phyloP scores from a whole-genome alignment of 2,329 filamentous ascomycete species.

The Xylariaceae sp. region DNA sequence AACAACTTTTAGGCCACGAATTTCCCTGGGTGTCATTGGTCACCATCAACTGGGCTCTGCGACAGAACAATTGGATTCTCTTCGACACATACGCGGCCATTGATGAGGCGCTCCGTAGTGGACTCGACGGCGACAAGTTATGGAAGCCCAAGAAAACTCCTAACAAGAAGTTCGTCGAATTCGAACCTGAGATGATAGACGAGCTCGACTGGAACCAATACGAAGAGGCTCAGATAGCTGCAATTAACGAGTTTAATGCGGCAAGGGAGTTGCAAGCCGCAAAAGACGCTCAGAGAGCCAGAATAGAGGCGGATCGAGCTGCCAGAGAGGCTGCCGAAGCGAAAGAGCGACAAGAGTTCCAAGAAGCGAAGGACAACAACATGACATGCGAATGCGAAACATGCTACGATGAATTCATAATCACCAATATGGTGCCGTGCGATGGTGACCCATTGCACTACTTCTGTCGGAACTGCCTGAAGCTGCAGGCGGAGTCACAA shows the following conservation, averaged over 20 bases:
- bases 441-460: conserved; percentile 52
- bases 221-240: conserved; percentile 25
- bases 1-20: conserved; percentile 32
- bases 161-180: conserved; percentile 20
- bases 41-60: conserved; percentile 24
- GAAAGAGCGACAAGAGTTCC: conserved; percentile 36
- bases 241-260: conserved; percentile 37
- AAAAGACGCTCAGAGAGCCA: conserved; percentile 18
- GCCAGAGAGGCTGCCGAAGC: conserved; percentile 25
- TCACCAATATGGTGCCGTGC: conserved; percentile 66
- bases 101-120: conserved; percentile 26
- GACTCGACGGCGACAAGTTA: conserved; percentile 8
- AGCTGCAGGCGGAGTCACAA: conserved; percentile 58
- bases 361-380: conserved; percentile 41
- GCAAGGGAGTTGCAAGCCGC: conserved; percentile 31
- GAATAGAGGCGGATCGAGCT: no score
- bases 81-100: conserved; percentile 35
- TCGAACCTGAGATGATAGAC: conserved; percentile 17
- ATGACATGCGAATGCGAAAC: conserved; percentile 64
- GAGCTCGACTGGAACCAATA: conserved; percentile 21
- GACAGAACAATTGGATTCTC: conserved; percentile 28
- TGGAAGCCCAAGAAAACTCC: conserved; percentile 31
- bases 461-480: conserved; percentile 66
- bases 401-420: conserved; percentile 62
- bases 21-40: conserved; percentile 32